phyloP scores from a whole-genome alignment of 1,139 yeast species.

The Oligophagozyma castellii region DNA sequence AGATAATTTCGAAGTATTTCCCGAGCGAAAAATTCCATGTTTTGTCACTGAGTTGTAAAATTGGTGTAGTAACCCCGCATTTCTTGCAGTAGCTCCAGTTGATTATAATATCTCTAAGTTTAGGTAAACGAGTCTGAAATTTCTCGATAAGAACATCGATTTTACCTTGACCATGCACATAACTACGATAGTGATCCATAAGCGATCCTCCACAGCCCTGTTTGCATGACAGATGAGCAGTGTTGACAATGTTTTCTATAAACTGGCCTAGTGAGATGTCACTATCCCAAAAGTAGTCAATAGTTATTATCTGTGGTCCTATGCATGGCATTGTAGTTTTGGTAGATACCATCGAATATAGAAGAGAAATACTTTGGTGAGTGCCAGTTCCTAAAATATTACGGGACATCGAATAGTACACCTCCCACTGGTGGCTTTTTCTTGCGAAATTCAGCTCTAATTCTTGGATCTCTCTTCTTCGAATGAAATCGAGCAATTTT shows the following conservation, averaged over 20 bases:
- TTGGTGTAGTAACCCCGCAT: conserved; percentile 67
- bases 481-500: conserved; percentile 22
- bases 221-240: conserved; percentile 51
- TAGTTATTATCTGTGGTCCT: conserved; percentile 73
- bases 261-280: conserved; percentile 85
- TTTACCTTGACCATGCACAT: conserved; percentile 80
- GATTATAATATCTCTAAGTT: conserved; percentile 52
- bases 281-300: conserved; percentile 82
- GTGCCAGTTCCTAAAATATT: conserved; percentile 48
- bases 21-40: conserved; percentile 91
- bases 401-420: conserved; percentile 35
- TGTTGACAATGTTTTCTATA: conserved; percentile 67
- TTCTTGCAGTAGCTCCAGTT: conserved; percentile 89
- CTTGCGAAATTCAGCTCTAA: conserved; percentile 27
- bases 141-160: conserved; percentile 65
- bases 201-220: conserved; percentile 70
- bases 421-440: conserved; percentile 46
- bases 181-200: conserved; percentile 69
- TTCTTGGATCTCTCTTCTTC: conserved; percentile 28
- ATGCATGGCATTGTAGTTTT: conserved; percentile 84
- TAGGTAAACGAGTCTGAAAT: conserved; percentile 41
- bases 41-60: conserved; percentile 73
- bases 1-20: conserved; percentile 73
- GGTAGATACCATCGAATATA: conserved; percentile 72
- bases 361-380: conserved; percentile 66